Conservation (phyloP, 306 rosid species). For the Leucaena leucocephala region DNA sequence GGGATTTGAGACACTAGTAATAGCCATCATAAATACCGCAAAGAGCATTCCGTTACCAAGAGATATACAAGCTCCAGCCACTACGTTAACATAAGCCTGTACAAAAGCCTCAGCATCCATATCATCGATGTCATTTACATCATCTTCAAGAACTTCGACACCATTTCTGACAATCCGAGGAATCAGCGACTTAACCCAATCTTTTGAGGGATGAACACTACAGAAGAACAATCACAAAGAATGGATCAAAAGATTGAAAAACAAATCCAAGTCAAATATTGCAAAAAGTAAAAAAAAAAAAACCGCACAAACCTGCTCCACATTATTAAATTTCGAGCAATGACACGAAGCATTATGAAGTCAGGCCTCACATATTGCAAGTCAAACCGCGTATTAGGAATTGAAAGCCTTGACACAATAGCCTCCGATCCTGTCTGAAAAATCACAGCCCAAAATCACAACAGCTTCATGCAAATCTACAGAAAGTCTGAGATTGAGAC, state of each 20-base stretch:
- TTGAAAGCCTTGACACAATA: slow-evolving; percentile 80
- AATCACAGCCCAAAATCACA: slow-evolving; percentile 41
- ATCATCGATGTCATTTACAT: slow-evolving; percentile 67
- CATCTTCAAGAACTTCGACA: slow-evolving; percentile 70
- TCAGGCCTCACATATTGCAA: slow-evolving; percentile 97
- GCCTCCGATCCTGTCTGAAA: slow-evolving; percentile 85
- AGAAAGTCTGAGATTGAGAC: slow-evolving; percentile 21
- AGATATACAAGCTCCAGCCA: slow-evolving; percentile 93
- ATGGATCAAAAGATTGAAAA: slow-evolving; percentile 38
- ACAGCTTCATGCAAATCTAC: slow-evolving; percentile 21
- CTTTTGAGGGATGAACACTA: slow-evolving; percentile 90
- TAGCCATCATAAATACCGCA: not conserved
- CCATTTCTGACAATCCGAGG: slow-evolving; percentile 73
- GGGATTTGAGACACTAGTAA: not conserved
- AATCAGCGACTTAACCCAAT: slow-evolving; percentile 91
- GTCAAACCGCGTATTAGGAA: slow-evolving; percentile 83
- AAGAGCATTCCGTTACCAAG: slow-evolving; percentile 60
- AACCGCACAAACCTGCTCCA: slow-evolving; percentile 81
- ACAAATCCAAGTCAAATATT: slow-evolving; percentile 30
- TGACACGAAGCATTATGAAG: slow-evolving; percentile 95
- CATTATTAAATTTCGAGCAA: slow-evolving; percentile 93
- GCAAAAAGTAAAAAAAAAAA: slow-evolving; percentile 30
- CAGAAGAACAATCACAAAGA: slow-evolving; percentile 36
- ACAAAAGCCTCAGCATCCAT: slow-evolving; percentile 87
- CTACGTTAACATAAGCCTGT: slow-evolving; percentile 92